phyloP scores from a whole-genome alignment of 306 rosid genomes.

The Mimosa pudica region DNA sequence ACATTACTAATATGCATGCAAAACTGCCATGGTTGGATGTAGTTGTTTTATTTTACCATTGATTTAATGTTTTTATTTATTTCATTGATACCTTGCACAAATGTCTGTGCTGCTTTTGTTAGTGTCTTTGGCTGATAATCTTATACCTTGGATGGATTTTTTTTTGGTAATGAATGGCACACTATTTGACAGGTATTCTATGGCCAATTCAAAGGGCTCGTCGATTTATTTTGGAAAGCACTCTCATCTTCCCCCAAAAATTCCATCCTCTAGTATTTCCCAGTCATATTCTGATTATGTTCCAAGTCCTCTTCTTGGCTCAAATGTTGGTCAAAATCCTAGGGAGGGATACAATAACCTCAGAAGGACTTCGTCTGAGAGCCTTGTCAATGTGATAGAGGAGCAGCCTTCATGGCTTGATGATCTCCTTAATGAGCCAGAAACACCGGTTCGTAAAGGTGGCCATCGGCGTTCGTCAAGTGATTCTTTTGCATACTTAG shows the following conservation, averaged over 20 bases:
- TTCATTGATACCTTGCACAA: neutral
- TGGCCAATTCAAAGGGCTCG: slow-evolving; percentile 75
- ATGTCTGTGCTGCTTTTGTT: neutral
- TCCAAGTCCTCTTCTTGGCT: slow-evolving; percentile 48
- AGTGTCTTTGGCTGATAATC: neutral
- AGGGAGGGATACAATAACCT: slow-evolving; percentile 62
- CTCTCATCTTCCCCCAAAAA: slow-evolving; percentile 78
- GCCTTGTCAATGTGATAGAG: slow-evolving; percentile 59
- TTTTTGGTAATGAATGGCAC: slow-evolving; percentile 8
- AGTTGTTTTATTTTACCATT: neutral
- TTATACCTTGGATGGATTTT: neutral
- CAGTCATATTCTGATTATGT: slow-evolving; percentile 67
- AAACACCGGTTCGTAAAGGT: slow-evolving; percentile 72
- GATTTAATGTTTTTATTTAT: neutral
- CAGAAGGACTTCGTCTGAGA: slow-evolving; percentile 77
- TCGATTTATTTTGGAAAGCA: slow-evolving; percentile 74
- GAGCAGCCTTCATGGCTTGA: slow-evolving; percentile 91
- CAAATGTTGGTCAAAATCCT: slow-evolving; percentile 60
- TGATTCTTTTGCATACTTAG: slow-evolving; percentile 69
- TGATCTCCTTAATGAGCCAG: slow-evolving; percentile 84
- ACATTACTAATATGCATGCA: neutral
- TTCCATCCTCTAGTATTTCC: slow-evolving; percentile 70
- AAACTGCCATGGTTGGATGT: slow-evolving; percentile 5
- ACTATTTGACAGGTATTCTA: slow-evolving; percentile 43
- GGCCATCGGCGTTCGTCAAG: slow-evolving; percentile 86